Base-by-base conservation (phyloP, 139 green algal species). In the Desmodesmus armatus region DNA sequence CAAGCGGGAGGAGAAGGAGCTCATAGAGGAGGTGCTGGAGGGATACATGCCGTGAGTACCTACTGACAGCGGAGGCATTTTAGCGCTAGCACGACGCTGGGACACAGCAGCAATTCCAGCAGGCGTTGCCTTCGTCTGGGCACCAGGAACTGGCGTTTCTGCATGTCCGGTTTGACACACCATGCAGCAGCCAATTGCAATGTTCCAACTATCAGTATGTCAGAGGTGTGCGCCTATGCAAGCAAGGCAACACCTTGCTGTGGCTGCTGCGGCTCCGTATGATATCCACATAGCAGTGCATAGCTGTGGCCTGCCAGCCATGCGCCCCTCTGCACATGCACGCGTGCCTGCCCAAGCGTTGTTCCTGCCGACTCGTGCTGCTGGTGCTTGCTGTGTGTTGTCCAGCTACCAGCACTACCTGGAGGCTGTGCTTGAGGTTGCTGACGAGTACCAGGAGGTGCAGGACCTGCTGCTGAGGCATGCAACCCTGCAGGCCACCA, bases 381-480 rank as follows among this genome's bases (percentile, higher is more conserved):
- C n/a, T n/a, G n/a, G 47, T 15, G 44, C 73, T 44, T 58, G 15
- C 31, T 37, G 29, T n/a, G 13, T 55, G 6, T n/a, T n/a, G n/a
- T n/a, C n/a, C 87, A 96, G 93, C 77, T 97, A 96, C 79, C 93
- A 98, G 77, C 89, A 93, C 63, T 98, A 95, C 85, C 78, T 98
- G 55, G 94, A 98, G 88, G 85, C 77, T 19, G 96, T 98, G 33
- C 88, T 98, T 25, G 95, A 98, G 82, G 90, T 89, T 25, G 91
- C 91, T 6, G 93, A 97, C 58, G 92, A 96, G 78, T 98, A 97
- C 88, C 94, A 97, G 44, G 96, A 98, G 72, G 91, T 98, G 39
- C 80, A 86, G 25, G 96, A 98, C 80, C 86, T 99, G 65, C 89
- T 98, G 51, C 78, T 91, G 62, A 88, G 96, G 0, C 90, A 98